These are phyloP conservation scores for Bipolaris bicolor DNA, from an alignment of 2,329 filamentous ascomycete genomes.

Conservation along the genomic window DNA sequence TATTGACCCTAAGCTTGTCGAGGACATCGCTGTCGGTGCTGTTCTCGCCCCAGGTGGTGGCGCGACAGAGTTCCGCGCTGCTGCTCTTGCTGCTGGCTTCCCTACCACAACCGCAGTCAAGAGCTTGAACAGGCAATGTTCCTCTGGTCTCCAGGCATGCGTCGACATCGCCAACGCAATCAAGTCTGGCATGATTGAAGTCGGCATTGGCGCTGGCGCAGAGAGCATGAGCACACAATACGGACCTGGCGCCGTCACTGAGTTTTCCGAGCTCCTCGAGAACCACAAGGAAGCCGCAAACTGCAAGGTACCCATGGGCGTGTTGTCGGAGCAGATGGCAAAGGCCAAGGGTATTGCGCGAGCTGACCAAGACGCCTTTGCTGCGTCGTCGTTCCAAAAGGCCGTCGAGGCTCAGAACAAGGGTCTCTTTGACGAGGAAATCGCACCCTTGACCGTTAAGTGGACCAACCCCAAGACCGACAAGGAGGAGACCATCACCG, in stretches of 20 bases:
- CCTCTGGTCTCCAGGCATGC: slow-evolving; percentile 87
- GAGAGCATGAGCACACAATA: slow-evolving; percentile 97
- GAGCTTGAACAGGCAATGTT: slow-evolving; percentile 92
- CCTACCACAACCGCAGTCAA: slow-evolving; percentile 84
- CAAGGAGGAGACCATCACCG: slow-evolving; percentile 81
- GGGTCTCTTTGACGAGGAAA: slow-evolving; percentile 93
- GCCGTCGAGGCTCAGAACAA: slow-evolving; percentile 81
- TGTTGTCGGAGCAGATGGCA: slow-evolving; percentile 93
- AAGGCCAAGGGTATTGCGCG: slow-evolving; percentile 78
- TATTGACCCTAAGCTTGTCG: slow-evolving; percentile 85
- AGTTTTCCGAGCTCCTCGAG: slow-evolving; percentile 91
- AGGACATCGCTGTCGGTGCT: slow-evolving; percentile 90
- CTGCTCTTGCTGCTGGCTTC: slow-evolving; percentile 88
- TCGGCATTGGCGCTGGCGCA: slow-evolving; percentile 91
- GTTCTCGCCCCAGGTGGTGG: slow-evolving; percentile 93
- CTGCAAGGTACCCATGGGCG: slow-evolving; percentile 98
- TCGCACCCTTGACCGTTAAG: slow-evolving; percentile 83
- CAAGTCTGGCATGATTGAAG: slow-evolving; percentile 87
- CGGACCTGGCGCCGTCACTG: slow-evolving; percentile 84
- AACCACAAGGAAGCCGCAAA: slow-evolving; percentile 81
- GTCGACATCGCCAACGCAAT: slow-evolving; percentile 96
- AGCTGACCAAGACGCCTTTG: slow-evolving; percentile 85
- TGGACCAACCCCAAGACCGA: slow-evolving; percentile 90
- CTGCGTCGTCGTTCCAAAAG: slow-evolving; percentile 91
- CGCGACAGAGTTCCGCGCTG: slow-evolving; percentile 95